These are phyloP conservation scores for Keqinozyma sinolaborantium DNA, from an alignment of 1,139 yeast genomes.

Conservation along the genomic window DNA sequence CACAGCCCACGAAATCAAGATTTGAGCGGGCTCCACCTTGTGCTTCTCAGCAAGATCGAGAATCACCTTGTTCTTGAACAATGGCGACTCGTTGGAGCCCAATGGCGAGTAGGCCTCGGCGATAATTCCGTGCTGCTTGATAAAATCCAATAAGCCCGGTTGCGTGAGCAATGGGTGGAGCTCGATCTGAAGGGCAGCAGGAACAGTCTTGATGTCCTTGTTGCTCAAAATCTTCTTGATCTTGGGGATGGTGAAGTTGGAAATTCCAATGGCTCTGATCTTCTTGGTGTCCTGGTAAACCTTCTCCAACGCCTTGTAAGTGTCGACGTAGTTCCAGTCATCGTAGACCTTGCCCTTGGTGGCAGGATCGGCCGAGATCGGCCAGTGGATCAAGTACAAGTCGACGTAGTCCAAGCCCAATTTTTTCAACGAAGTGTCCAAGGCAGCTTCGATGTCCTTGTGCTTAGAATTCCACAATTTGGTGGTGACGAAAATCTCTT, in stretches of 20 bases:
- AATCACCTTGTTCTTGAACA: conserved; percentile 40
- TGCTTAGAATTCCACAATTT: conserved; percentile 75
- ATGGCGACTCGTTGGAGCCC: conserved; percentile 55
- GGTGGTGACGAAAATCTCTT: conserved; percentile 74
- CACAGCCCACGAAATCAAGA: conserved; percentile 53
- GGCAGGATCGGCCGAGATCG: conserved; percentile 47
- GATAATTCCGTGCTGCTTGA: conserved; percentile 40
- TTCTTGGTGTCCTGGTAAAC: conserved; percentile 53
- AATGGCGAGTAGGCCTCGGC: conserved; percentile 60
- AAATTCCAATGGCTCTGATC: conserved; percentile 58
- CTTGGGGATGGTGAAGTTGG: conserved; percentile 49
- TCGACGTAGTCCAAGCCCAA: conserved; percentile 82
- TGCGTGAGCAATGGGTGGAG: conserved; percentile 60
- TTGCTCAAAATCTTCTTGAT: conserved; percentile 45
- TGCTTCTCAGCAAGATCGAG: conserved; percentile 42
- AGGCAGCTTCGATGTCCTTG: conserved; percentile 51
- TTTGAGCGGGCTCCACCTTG: conserved; percentile 38
- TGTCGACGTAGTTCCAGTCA: conserved; percentile 57
- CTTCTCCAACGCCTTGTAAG: conserved; percentile 69
- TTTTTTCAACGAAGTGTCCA: conserved; percentile 61
- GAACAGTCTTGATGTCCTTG: conserved; percentile 39
- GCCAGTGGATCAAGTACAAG: conserved; percentile 87
- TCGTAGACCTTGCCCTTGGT: conserved; percentile 11
- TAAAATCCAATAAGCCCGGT: conserved; percentile 40
- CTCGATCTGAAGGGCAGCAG: conserved; percentile 58